Percentiles rank a stretch among this genome's conserved stretches.
phyloP scores from a whole-genome alignment of 345 rosid genomes.

The Clarkia xantiana region DNA sequence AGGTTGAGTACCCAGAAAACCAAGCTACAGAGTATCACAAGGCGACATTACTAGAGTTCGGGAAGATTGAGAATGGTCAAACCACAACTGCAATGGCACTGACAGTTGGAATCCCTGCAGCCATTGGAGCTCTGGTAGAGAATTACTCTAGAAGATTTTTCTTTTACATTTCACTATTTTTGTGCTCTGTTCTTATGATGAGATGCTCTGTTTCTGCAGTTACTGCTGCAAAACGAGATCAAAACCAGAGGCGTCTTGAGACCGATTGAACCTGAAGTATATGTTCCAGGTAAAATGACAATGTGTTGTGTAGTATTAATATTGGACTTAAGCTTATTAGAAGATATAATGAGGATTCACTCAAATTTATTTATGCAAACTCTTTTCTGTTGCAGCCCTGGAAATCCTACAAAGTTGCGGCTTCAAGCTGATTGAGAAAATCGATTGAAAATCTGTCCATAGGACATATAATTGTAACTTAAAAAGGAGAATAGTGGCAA shows the following conservation, averaged over 20 bases:
- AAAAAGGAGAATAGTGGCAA: no score
- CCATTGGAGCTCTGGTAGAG: constrained; percentile 65
- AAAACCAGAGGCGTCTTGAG: constrained; percentile 69
- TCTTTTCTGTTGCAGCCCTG: constrained; percentile 42
- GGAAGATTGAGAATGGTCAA: constrained; percentile 41
- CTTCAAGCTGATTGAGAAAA: constrained; percentile 56
- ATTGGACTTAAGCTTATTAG: no score
- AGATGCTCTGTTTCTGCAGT: constrained; percentile 24
- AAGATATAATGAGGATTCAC: no score
- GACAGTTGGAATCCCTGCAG: constrained; percentile 84
- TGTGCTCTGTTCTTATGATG: background rate
- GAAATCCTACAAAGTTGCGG: constrained; percentile 66
- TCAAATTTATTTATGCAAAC: background rate
- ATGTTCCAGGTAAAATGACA: constrained; percentile 46
- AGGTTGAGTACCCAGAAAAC: constrained; percentile 60
- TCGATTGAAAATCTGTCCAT: constrained; percentile 14
- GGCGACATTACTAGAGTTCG: constrained; percentile 73
- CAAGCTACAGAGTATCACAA: constrained; percentile 33
- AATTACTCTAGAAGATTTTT: background rate
- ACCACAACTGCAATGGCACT: constrained; percentile 70
- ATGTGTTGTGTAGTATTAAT: background rate
- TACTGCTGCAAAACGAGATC: constrained; percentile 61
- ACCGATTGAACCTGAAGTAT: constrained; percentile 76
- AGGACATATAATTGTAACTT: no score
- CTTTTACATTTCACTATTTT: constrained; percentile 8